Base-by-base conservation (phyloP, 768 basidiomycete genomes). In the Amanita polypyramis region DNA sequence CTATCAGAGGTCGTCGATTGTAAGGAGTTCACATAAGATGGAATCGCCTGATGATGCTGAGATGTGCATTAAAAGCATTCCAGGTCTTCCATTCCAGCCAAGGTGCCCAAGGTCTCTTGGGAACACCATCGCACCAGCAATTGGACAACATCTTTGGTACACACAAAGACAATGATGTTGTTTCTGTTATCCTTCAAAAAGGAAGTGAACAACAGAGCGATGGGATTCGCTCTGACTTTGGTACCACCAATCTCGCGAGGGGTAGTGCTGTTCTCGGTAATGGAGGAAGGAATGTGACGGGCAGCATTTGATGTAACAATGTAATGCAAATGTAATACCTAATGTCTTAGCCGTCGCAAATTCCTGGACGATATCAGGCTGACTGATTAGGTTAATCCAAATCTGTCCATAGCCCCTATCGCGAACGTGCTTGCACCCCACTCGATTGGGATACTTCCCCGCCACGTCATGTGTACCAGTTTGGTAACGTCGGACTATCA, bases 1-100 rank as follows among this genome's bases (percentile, higher is more conserved):
- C 66, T 92, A 10, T 63, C 77, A n/a, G 70, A 80, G 1, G 79
- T 93, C 39, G 83, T 92, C n/a, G 89, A 89, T 56, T 82, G 88
- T 90, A 59, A 57, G 82, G 65, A 12, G 19, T 36, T 27, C 37
- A 27, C 47, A 5, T 15, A 35, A 35, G 3, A 25, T 6, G 4
- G 43, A 11, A 7, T 27, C 36, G 19, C 7, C 25, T 27, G 25
- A 17, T 12, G 5, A 19, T 23, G 19, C 46, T 19, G 41, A 43
- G 49, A 29, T 54, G 6, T 8, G 30, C 33, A 30, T 15, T 29
- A 7, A 2, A 53, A 88, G 87, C 85, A 2, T 92, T 85, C 69
- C 57, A 72, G 30, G 68, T 93, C 49, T 84, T 82, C 63, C 68
- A 74, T 60, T 82, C 87, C 15, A 63, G 64, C 19, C 86, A 89